Evolutionary conservation across 345 rosid genomes (phyloP).

Genomic region (Citrus cavaleriei): DNA sequence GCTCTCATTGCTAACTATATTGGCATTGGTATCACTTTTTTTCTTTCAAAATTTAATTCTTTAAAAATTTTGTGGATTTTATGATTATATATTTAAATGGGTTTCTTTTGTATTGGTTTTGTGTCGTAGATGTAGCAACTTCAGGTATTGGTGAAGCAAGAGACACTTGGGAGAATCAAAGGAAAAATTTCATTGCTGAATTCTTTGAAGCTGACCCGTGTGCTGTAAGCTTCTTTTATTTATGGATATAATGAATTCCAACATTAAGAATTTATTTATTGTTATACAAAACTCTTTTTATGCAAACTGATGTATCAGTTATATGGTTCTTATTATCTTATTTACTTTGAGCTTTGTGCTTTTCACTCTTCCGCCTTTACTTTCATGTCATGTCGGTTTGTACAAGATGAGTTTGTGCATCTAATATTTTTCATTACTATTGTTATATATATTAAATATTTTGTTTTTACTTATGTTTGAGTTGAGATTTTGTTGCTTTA

Average conservation of each 20-base stretch:
- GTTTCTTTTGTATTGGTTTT: background rate
- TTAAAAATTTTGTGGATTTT: background rate
- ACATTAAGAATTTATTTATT: background rate
- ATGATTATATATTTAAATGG: background rate
- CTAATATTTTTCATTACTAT: too few species aligned
- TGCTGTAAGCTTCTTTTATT: conserved; percentile 32
- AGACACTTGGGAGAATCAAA: conserved; percentile 78
- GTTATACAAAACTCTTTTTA: too few species aligned
- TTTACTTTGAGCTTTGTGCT: too few species aligned
- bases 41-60: background rate
- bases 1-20: conserved; percentile 67
- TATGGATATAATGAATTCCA: background rate
- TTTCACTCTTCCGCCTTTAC: too few species aligned
- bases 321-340: too few species aligned
- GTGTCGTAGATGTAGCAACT: conserved; percentile 43
- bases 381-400: too few species aligned
- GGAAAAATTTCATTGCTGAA: conserved; percentile 62
- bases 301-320: too few species aligned
- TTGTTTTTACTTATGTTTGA: background rate
- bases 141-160: conserved; percentile 58
- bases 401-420: background rate
- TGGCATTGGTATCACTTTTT: conserved; percentile 64
- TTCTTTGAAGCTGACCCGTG: conserved; percentile 88
- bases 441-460: background rate
- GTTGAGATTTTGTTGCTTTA: background rate